Base-by-base conservation (phyloP, 163 green algal genomes). In the Smithsoniella earleae region DNA sequence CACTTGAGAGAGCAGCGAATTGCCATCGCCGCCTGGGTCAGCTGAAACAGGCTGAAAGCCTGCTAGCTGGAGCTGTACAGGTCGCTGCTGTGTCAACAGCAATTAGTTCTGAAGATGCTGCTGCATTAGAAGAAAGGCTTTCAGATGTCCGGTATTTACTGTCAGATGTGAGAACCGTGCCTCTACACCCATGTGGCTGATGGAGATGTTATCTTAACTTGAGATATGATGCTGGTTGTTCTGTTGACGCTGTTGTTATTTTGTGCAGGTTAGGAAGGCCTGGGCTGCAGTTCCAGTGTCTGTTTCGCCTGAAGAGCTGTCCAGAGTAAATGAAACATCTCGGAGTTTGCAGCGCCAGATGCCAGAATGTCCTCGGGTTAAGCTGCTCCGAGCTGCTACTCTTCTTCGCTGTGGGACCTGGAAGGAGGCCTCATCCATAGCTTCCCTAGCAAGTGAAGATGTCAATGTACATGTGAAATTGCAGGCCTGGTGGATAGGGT, bases 401-500 rank as follows among this genome's bases (percentile, higher is more conserved):
- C 58, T 38, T 30, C 58, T 69, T 18, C 58, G 58, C 25, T 22
- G 27, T 13, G 58, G 58, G 25, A 18, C 27, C 25, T 69, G 58
- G 58, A 18, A 34, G n/a, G 27, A 33, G 25, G 58, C 58, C 27
- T 30, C 22, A n/a, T n/a, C n/a, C n/a, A n/a, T n/a, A n/a, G n/a
- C n/a, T n/a, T n/a, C n/a, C n/a, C n/a, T n/a, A n/a, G n/a, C n/a
- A n/a, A n/a, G n/a, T n/a, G n/a, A n/a, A n/a, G n/a, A n/a, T n/a
- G n/a, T n/a, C n/a, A n/a, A n/a, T n/a, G n/a, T n/a, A n/a, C n/a
- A n/a, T n/a, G n/a, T 36, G n/a, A 36, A 38, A 31, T 33, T 40
- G 58, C 58, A 69, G 25, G 58, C 58, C 0, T 69, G 58, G 58
- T 69, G 58, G 58, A 16, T 69, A 16, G 16, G 43, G n/a, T 69